A percentile compares a stretch with the other conserved stretches of the same genome.
These are phyloP conservation scores for Aspergillus fischeri DNA, from an alignment of 2,329 filamentous ascomycete genomes.

Conservation along the genomic window DNA sequence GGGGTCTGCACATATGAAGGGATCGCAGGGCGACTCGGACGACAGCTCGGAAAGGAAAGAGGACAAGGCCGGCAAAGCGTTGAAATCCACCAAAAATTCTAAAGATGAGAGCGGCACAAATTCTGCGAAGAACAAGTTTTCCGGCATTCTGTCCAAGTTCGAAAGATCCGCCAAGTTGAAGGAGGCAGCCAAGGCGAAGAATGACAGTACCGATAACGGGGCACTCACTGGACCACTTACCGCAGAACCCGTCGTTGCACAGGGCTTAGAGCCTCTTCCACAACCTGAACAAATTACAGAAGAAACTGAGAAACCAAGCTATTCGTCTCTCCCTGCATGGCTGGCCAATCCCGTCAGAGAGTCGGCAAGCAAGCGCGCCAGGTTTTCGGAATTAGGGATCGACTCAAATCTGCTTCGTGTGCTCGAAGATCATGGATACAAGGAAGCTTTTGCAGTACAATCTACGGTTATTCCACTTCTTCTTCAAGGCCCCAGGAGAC, in stretches of 20 bases:
- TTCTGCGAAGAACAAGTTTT: constrained; percentile 29
- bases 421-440: constrained; percentile 65
- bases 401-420: constrained; percentile 55
- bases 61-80: constrained; percentile 2
- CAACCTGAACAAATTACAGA: constrained; percentile 61
- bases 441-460: constrained; percentile 73
- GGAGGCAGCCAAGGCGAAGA: constrained; percentile 9
- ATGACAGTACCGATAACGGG: constrained; percentile 11
- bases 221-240: constrained; percentile 5
- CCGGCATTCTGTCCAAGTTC: constrained; percentile 37
- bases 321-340: constrained; percentile 77
- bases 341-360: constrained; percentile 70
- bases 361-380: constrained; percentile 53
- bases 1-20: constrained; percentile 25
- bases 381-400: constrained; percentile 65
- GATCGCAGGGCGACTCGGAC: constrained; percentile 2
- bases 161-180: constrained; percentile 30
- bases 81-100: constrained; percentile 4
- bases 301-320: constrained; percentile 58
- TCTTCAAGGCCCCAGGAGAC: constrained; percentile 58
- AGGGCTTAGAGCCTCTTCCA: constrained; percentile 73
- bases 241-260: constrained; percentile 30
- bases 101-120: constrained; percentile 22
- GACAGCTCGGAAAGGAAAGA: constrained; percentile 16
- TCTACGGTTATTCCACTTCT: constrained; percentile 76